Evolutionary conservation across 2,329 filamentous ascomycete genomes (phyloP), one percentile per base, ranked within the genome.

Genomic region (Parastagonospora avenae): DNA sequence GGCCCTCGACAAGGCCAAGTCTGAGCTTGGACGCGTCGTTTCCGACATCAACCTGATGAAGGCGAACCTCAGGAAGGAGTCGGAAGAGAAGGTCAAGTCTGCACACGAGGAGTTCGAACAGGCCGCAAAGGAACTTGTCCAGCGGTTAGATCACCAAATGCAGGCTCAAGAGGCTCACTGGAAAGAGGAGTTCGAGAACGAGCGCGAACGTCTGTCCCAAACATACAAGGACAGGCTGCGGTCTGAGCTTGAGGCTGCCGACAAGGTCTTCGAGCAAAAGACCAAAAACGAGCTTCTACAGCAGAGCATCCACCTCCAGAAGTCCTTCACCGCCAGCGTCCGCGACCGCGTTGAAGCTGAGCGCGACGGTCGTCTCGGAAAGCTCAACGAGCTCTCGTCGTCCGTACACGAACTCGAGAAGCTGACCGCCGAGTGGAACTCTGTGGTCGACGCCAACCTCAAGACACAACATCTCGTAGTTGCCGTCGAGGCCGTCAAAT

Each of bases 381-480:
- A 91, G 77, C 85, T 99, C 28, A 84, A 86, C 49, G 88, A 93
- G 71, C 84, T 99, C 28, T 89, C 88, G 14, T 79, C 84, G 30
- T 88, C 87, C 10, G 90, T 99, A 14, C 81, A 82, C 33, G 90
- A 95, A 64, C 85, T 99, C 10, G 92, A 97, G 78, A 87, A 87
- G 74, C 84, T 99, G 47, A 95, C 92, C 1, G 84, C 85, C 1
- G 88, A 91, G 60, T 97, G 92, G 92, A 95, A 93, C 76, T 85
- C 87, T 35, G 91, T 97, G 32, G 86, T 99, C 16, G 92, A 97
- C 71, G 82, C 85, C 53, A 97, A 94, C 77, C 84, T 97, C 57
- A 89, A 90, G 75, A 97, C 94, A 0, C 94, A 99, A 76, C 92
- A 97, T 77, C 86, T 99, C 27, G 91, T 97, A 70, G 91, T 99